These are phyloP conservation scores for Solanum piurae DNA, from an alignment of 257 asterid genomes.

Conservation along the genomic window DNA sequence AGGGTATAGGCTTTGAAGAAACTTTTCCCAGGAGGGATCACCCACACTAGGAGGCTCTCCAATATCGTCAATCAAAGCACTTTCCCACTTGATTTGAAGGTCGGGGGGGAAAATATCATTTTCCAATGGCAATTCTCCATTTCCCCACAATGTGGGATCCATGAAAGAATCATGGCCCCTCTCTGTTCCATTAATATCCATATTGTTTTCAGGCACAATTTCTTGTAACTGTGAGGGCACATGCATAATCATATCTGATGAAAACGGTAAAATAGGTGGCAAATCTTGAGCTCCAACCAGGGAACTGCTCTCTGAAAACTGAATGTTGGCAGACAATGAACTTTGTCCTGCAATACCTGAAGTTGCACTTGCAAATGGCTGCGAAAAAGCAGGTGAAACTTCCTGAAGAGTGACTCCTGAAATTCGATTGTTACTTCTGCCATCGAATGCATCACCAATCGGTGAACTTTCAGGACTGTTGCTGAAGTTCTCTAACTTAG, in stretches of 20 bases:
- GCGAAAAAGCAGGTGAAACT: conserved; percentile 28
- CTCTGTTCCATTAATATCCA: conserved; percentile 33
- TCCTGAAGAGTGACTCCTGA: conserved; percentile 71
- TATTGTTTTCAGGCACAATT: conserved; percentile 26
- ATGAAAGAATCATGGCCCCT: conserved; percentile 13
- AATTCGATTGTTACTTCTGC: conserved; percentile 20
- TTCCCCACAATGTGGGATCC: conserved; percentile 25
- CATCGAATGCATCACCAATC: conserved; percentile 29
- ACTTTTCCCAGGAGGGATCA: conserved; percentile 80
- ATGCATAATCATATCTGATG: conserved; percentile 27
- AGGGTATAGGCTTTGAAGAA: conserved; percentile 41
- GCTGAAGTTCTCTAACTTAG: conserved; percentile 41
- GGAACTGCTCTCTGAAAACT: conserved; percentile 12
- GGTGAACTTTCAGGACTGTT: conserved; percentile 33
- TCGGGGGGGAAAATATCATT: conserved; percentile 34
- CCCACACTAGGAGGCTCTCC: conserved; percentile 59
- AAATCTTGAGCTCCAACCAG: conserved; percentile 25
- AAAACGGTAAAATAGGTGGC: conserved; percentile 21
- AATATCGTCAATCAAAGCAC: conserved; percentile 38
- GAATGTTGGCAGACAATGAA: conserved; percentile 12
- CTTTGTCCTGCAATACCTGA: conserved; percentile 10
- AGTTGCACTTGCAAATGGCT: conserved; percentile 16
- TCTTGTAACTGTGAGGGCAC: conserved; percentile 29
- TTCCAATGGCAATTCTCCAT: conserved; percentile 25
- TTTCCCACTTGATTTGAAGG: conserved; percentile 48